Base-by-base conservation (phyloP, 495 filamentous ascomycete species). In the Penicillium simplicissimum region DNA sequence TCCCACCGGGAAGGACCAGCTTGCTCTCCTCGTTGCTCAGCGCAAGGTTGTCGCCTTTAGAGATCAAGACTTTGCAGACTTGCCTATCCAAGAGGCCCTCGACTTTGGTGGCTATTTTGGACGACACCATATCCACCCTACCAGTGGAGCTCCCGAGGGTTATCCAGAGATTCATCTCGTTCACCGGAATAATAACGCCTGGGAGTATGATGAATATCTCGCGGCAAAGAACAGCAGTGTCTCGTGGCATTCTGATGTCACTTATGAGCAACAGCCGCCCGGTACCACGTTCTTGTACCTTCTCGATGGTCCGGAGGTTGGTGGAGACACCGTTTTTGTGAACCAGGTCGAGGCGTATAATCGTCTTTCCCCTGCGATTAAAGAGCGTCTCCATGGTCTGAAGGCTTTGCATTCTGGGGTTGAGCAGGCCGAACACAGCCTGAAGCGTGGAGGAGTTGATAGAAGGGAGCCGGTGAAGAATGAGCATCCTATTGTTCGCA, bases 251-350 rank as follows among this genome's bases (percentile, higher is more conserved):
- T 88, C 85, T 1, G 92, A 96, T 73, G 88, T 93, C 0, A 88
- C 86, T 5, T 94, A 92, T 70, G 91, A 96, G 78, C 65, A 81
- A 58, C 91, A 95, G 73, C 90, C 92, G n/a, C 90, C 92, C 0
- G 90, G 91, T 55, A 93, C 90, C 0, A 92, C 90, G 0, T 91
- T 95, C 74, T 73, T 96, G 36, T 92, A 91, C 71, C 79, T 89
- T 53, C 84, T 95, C 28, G 90, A 95, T 70, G 85, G 79, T 40
- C 90, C 92, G n/a, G 79, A 82, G 57, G 83, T 85, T 1, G 90
- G 91, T 19, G 91, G 91, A 40, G 91, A 96, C 66, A 96, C 92
- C 0, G 72, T 89, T 13, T 93, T 95, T 64, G 84, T 79, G 35
- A 83, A 91, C 69, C 84, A 87, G 61, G 90, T 79, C 8, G 87